Base-by-base conservation (phyloP, 2,329 filamentous ascomycete species). In the Penicillium glabrum region DNA sequence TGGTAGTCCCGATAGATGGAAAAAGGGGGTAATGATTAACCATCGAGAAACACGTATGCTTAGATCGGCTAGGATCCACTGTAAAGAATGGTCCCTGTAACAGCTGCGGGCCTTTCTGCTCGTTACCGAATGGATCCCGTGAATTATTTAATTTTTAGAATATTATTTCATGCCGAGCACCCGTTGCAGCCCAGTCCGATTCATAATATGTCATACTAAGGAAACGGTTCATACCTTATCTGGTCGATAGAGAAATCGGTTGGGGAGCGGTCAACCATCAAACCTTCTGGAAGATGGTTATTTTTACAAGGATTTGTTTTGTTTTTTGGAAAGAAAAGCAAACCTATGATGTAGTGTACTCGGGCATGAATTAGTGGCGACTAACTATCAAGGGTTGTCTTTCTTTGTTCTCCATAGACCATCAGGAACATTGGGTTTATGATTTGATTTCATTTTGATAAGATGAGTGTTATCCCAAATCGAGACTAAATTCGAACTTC, bases 21-120 rank as follows among this genome's bases (percentile, higher is more conserved):
- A 41, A 63, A 64, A 58, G 56, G 60, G 59, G 60, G 49, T 16
- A 57, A 58, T 45, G 59, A 61, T 62, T 56, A 55, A 46, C 61
- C 39, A 23, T 58, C 35, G 23, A n/a, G 33, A 51, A 31, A 59
- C 53, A 54, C 56, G 52, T 47, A 48, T 47, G 31, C 46, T 44
- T 48, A 31, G 29, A 31, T 51, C 45, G 24, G 27, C 27, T 11
- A 29, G 43, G 51, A 49, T 21, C 64, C 64, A 65, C 57, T n/a
- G 31, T 23, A 45, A 59, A 50, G 57, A 61, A 62, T 63, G 58
- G 53, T 50, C 54, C 54, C 41, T 51, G 46, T 37, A 29, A 29
- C 14, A 29, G 46, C 3, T 33, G 37, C 39, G 31, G 44, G 27
- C 48, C 55, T 49, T 29, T 50, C 33, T 55, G 53, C 39, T 56